Conservation (phyloP, 2,329 filamentous ascomycete genomes). For the Taxawa tesnikishii region DNA sequence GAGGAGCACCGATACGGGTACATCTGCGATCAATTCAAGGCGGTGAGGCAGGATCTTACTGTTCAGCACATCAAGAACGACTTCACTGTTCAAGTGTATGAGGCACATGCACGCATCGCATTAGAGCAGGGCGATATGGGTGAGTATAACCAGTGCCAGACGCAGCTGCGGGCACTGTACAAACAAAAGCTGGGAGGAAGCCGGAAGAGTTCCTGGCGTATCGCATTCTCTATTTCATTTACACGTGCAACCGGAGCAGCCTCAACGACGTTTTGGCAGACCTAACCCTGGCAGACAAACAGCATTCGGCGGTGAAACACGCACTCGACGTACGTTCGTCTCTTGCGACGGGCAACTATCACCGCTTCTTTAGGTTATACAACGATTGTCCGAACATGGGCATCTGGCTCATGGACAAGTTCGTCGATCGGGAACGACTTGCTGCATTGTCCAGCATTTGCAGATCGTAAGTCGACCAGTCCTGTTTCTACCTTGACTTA, state of each 20-base stretch:
- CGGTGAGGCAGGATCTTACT: slow-evolving; percentile 91
- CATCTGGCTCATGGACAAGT: slow-evolving; percentile 98
- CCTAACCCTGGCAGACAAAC: slow-evolving; percentile 96
- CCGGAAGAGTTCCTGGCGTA: slow-evolving; percentile 96
- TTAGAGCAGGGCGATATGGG: slow-evolving; percentile 96
- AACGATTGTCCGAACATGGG: slow-evolving; percentile 93
- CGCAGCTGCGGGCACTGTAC: slow-evolving; percentile 88
- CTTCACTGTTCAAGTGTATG: slow-evolving; percentile 92
- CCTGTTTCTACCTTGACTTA: neutral
- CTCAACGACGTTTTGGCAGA: slow-evolving; percentile 97
- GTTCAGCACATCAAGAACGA: slow-evolving; percentile 95
- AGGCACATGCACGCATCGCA: slow-evolving; percentile 93
- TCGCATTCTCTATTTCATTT: slow-evolving; percentile 98
- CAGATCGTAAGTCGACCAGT: slow-evolving; percentile 63
- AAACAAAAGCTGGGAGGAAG: slow-evolving; percentile 77
- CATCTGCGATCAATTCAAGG: slow-evolving; percentile 99
- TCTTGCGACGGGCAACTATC: slow-evolving; percentile 87
- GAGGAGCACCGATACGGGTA: slow-evolving; percentile 90
- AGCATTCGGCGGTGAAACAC: slow-evolving; percentile 73
- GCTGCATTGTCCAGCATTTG: slow-evolving; percentile 84
- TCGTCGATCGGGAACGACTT: slow-evolving; percentile 85
- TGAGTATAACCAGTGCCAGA: slow-evolving; percentile 99
- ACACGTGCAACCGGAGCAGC: slow-evolving; percentile 94
- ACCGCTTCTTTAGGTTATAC: slow-evolving; percentile 95
- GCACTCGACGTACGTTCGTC: slow-evolving; percentile 84